Evolutionary conservation across 768 basidiomycete genomes (phyloP).

Genomic region (Pilatotrama ljubarskyi): DNA sequence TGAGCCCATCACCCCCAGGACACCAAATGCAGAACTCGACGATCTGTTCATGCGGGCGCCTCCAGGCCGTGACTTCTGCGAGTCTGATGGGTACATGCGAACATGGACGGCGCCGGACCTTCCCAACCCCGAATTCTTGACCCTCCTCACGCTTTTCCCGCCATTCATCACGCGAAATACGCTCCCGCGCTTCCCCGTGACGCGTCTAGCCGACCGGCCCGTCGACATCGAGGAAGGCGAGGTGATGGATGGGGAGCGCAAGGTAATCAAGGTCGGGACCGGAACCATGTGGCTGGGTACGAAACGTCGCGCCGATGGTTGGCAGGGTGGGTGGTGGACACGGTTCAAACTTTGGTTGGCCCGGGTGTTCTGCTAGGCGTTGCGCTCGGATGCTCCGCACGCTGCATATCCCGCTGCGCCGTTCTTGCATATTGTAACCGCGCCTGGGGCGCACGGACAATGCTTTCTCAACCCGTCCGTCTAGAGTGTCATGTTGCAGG

Average conservation of each 20-base stretch:
- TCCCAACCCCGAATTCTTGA: conserved; percentile 68
- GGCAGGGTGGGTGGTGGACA: conserved; percentile 80
- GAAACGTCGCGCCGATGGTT: conserved; percentile 59
- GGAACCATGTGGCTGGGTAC: conserved; percentile 79
- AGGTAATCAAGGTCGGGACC: conserved; percentile 73
- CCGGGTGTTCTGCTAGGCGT: conserved; percentile 65
- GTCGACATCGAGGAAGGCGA: conserved; percentile 73
- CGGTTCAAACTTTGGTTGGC: conserved; percentile 80
- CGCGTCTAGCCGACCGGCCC: conserved; percentile 35
- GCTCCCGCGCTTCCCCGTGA: conserved; percentile 68
- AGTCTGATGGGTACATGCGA: conserved; percentile 56
- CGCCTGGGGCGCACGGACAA: conserved; percentile 15
- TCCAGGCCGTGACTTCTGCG: conserved; percentile 32
- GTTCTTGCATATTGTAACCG: neutral
- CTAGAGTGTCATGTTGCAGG: conserved; percentile 11
- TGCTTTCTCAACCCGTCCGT: conserved; percentile 3
- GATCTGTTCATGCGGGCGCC: conserved; percentile 33
- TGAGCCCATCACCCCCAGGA: conserved; percentile 43
- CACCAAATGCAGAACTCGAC: conserved; percentile 28
- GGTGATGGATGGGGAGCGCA: conserved; percentile 52
- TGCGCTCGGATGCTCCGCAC: neutral
- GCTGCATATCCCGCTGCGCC: neutral
- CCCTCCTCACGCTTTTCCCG: conserved; percentile 74
- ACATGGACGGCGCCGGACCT: conserved; percentile 84
- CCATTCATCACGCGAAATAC: conserved; percentile 67